phyloP scores from a whole-genome alignment of 2,329 filamentous ascomycete species.

The Exophiala spinifera region DNA sequence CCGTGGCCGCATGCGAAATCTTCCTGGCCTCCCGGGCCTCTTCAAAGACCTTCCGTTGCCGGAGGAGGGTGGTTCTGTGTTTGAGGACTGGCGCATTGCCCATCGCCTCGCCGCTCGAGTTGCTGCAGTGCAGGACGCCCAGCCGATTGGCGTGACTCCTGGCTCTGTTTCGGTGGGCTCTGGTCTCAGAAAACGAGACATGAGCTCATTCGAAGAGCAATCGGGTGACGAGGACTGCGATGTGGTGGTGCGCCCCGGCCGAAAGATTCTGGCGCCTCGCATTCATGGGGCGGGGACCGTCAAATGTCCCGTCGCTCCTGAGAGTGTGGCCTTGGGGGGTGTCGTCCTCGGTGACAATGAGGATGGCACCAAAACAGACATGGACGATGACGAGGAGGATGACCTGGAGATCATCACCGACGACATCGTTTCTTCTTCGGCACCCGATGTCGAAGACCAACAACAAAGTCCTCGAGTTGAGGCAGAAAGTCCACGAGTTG shows the following conservation, averaged over 20 bases:
- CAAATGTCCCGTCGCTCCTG: not conserved
- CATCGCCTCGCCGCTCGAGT: not conserved
- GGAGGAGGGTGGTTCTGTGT: not conserved
- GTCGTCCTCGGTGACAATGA: not conserved
- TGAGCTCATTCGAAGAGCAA: not conserved
- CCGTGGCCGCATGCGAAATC: not conserved
- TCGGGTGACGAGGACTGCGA: not conserved
- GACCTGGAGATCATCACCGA: not conserved
- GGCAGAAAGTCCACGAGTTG: too few species aligned
- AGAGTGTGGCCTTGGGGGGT: not conserved
- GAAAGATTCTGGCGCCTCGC: not conserved
- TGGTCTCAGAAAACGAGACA: not conserved
- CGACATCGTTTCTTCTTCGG: not conserved
- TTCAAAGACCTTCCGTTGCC: not conserved
- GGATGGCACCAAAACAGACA: not conserved
- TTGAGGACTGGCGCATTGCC: not conserved
- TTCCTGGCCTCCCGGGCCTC: not conserved
- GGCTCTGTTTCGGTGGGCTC: not conserved
- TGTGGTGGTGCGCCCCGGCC: not conserved
- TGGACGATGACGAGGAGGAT: not conserved
- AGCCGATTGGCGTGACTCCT: not conserved
- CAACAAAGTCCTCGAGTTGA: too few species aligned
- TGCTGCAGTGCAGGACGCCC: not conserved
- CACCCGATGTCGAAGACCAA: too few species aligned
- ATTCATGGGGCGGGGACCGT: not conserved